Conservation (phyloP, 177 flowering plant genomes). For the Vitis hybrid region DNA sequence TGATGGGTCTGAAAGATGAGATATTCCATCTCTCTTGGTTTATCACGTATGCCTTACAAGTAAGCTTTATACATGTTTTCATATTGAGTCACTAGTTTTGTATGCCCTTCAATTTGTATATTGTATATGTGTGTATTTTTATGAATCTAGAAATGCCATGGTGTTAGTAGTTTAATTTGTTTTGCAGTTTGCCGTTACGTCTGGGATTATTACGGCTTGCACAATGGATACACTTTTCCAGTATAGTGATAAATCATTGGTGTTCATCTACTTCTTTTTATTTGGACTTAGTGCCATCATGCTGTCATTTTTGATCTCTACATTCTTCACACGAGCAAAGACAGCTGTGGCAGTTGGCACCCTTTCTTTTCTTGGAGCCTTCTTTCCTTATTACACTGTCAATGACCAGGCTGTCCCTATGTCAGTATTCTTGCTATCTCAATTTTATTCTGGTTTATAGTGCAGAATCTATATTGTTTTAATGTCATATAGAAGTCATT, state of each 20-base stretch:
- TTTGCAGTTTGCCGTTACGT: slow-evolving; percentile 86
- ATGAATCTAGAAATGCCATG: neutral
- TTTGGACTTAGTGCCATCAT: slow-evolving; percentile 93
- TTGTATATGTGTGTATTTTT: neutral
- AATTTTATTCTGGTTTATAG: slow-evolving; percentile 7
- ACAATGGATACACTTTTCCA: slow-evolving; percentile 87
- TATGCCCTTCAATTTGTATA: no score
- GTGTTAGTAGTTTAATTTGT: slow-evolving; percentile 5
- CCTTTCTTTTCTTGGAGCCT: slow-evolving; percentile 90
- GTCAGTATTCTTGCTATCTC: slow-evolving; percentile 46
- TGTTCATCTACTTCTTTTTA: slow-evolving; percentile 79
- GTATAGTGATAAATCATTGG: slow-evolving; percentile 91
- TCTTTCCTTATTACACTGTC: slow-evolving; percentile 94
- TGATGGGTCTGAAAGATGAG: slow-evolving; percentile 95
- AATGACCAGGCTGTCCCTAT: slow-evolving; percentile 74
- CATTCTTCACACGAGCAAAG: slow-evolving; percentile 93
- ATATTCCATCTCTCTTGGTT: slow-evolving; percentile 95
- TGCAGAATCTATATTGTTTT: slow-evolving; percentile 1
- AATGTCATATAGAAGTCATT: neutral
- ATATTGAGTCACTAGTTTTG: no score
- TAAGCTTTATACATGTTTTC: slow-evolving; percentile 8
- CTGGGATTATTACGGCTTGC: slow-evolving; percentile 77
- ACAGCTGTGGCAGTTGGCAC: slow-evolving; percentile 99
- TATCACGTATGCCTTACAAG: slow-evolving; percentile 83
- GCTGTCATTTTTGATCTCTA: slow-evolving; percentile 87